Evolutionary conservation across 495 filamentous ascomycete species (phyloP).

Genomic region (Aspergillus homomorphus): DNA sequence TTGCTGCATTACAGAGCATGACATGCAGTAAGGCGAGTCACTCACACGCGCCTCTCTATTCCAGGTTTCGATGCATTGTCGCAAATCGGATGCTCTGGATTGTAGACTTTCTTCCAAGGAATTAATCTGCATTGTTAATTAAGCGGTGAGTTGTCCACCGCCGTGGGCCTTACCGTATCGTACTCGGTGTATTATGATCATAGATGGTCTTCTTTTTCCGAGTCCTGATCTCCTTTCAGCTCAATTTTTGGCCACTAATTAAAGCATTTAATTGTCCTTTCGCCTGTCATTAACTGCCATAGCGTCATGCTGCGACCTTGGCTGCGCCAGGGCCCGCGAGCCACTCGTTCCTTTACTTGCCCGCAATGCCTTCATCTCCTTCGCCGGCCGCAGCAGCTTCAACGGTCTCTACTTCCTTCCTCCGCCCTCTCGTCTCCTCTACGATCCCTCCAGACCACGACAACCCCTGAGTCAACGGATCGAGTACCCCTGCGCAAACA

Average conservation of each 20-base stretch:
- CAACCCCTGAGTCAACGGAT: constrained; percentile 23
- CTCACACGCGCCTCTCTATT: no score
- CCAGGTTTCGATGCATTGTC: neutral
- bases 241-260: neutral
- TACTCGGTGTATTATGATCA: neutral
- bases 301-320: constrained; percentile 37
- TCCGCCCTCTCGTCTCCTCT: constrained; percentile 13
- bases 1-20: neutral
- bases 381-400: neutral
- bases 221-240: neutral
- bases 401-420: constrained; percentile 1
- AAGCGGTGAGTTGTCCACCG: neutral
- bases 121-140: neutral
- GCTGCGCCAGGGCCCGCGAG: constrained; percentile 28
- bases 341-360: constrained; percentile 27
- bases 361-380: constrained; percentile 16
- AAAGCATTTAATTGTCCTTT: neutral
- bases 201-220: no score
- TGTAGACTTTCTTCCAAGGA: neutral
- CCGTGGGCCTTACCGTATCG: constrained; percentile 6
- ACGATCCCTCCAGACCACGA: constrained; percentile 25
- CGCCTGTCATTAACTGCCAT: neutral
- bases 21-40: neutral
- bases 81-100: neutral
- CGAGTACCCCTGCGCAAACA: constrained; percentile 65